These are phyloP conservation scores for Epichloe bromicola DNA, from an alignment of 2,329 filamentous ascomycete species.

Conservation along the genomic window DNA sequence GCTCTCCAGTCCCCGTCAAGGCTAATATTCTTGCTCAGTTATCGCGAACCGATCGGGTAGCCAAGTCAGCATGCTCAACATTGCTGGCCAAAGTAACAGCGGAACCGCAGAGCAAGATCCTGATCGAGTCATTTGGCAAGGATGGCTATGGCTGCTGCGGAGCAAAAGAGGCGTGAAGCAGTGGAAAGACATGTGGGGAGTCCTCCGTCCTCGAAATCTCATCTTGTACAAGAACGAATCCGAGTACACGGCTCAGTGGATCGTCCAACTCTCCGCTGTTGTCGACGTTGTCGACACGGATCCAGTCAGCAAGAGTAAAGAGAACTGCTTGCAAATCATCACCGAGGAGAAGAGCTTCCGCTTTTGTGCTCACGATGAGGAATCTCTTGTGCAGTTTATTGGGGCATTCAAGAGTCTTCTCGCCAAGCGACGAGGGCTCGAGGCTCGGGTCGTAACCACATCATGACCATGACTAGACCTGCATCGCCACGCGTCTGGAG, in stretches of 20 bases:
- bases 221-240: conserved; percentile 86
- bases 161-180: conserved; percentile 72
- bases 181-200: conserved; percentile 93
- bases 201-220: conserved; percentile 72
- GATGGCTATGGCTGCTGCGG: conserved; percentile 74
- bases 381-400: conserved; percentile 69
- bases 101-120: conserved; percentile 46
- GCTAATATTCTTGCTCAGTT: conserved; percentile 1
- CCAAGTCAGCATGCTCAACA: conserved; percentile 41
- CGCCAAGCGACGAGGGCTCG: conserved; percentile 52
- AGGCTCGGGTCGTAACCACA: conserved; percentile 33
- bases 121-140: conserved; percentile 88
- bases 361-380: conserved; percentile 69
- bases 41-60: conserved; percentile 41
- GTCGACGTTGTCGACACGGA: conserved; percentile 91
- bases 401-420: conserved; percentile 84
- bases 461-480: not conserved
- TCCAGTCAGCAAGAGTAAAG: conserved; percentile 71
- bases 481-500: too few relatives aligned
- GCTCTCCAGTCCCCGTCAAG: not conserved
- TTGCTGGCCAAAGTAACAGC: conserved; percentile 4
- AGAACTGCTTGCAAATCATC: conserved; percentile 82
- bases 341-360: conserved; percentile 78
- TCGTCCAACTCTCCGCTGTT: conserved; percentile 65
- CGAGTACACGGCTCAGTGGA: conserved; percentile 77